Base-by-base conservation (phyloP, 192 early-diverging fungal genomes). In the Coemansia sp. region DNA sequence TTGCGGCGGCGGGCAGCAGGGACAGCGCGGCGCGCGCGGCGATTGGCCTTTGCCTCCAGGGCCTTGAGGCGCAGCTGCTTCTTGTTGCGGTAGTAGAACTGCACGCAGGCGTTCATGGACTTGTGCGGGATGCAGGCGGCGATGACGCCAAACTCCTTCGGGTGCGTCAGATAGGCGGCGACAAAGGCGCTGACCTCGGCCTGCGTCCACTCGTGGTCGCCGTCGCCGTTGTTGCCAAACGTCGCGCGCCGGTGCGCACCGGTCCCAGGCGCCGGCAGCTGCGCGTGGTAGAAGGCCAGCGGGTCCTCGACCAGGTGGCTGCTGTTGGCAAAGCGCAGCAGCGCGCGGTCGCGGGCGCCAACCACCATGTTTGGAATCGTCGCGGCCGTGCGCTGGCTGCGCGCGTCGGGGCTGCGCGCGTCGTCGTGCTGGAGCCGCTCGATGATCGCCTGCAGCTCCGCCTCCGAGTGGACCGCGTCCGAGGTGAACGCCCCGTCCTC, bases 1-100 rank as follows among this genome's bases (percentile, higher is more conserved):
- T 87, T 77, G 74, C 88, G 53, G 72, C 74, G 61, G 61, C 85
- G 42, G 31, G 73, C 64, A 44, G 66, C 41, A 62, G 50, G 56
- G 62, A 32, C 83, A 70, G 77, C 42, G 72, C 83, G 62, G 67
- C 88, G 71, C 2, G 71, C 67, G 0, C 69, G 64, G 41, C 55
- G 79, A 70, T 58, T 60, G 65, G 69, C 65, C 34, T 77, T 77
- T 29, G 71, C 66, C 55, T 88, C 82, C 42, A 92, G 75, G 1
- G 84, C 86, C 80, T 92, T 92, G 61, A 91, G 86, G 22, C 87
- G 84, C 58, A 91, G 83, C 24, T 83, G 86, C 61, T 91, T 90
- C 78, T 93, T 92, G 55, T 89, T 89, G 29, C 91, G 86, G 73
- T 93, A 93, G 73, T 93, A 93, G 42, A 89, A 90, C 40, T 90